Evolutionary conservation across 1,284 basidiomycete genomes (phyloP).

Genomic region (Sporisorium scitamineum): DNA sequence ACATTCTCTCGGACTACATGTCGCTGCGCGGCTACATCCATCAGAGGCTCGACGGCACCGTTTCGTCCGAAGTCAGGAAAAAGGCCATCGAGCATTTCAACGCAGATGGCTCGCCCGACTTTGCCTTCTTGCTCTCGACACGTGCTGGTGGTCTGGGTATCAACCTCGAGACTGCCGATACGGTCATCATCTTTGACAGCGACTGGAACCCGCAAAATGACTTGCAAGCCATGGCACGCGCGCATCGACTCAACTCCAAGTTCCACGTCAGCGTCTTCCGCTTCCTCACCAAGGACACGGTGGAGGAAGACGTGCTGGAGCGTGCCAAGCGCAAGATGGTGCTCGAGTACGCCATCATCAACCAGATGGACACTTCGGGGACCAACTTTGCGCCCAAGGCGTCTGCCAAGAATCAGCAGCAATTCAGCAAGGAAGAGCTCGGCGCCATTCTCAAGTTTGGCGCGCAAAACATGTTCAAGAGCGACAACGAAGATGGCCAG

Average conservation of each 20-base stretch:
- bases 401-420: conserved; percentile 71
- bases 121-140: conserved; percentile 67
- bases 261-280: conserved; percentile 98
- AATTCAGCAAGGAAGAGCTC: conserved; percentile 96
- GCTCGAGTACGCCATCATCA: conserved; percentile 99
- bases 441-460: conserved; percentile 99
- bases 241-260: conserved; percentile 73
- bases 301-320: conserved; percentile 98
- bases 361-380: conserved; percentile 99
- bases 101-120: conserved; percentile 79
- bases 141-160: conserved; percentile 68
- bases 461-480: conserved; percentile 99
- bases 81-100: conserved; percentile 84
- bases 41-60: conserved; percentile 82
- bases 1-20: conserved; percentile 99
- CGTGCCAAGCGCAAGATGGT: conserved; percentile 99
- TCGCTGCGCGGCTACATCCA: conserved; percentile 84
- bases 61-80: conserved; percentile 83
- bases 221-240: conserved; percentile 99
- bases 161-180: conserved; percentile 84
- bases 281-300: conserved; percentile 96
- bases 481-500: conserved; percentile 85
- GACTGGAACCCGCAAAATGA: conserved; percentile 97
- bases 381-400: conserved; percentile 85
- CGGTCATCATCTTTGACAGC: conserved; percentile 96